A percentile compares a stretch with the other conserved stretches of the same genome.
Evolutionary conservation across 768 basidiomycete genomes (phyloP).

Genomic region (Termitomyces eurrhizus): DNA sequence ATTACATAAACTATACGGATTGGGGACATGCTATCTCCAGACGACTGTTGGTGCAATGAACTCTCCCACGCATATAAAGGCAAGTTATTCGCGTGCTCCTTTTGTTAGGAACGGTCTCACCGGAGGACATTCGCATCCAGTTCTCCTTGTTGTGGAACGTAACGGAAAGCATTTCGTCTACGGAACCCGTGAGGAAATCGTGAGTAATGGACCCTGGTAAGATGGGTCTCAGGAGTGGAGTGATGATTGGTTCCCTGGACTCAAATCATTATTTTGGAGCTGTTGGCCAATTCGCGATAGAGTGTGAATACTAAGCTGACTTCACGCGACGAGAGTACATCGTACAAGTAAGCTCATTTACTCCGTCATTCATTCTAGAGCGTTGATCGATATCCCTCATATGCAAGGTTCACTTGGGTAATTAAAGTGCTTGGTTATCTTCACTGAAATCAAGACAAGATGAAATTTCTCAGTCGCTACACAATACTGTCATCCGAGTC

Average conservation of each 20-base stretch:
- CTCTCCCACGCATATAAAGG: constrained; percentile 42
- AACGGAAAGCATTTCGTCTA: constrained; percentile 46
- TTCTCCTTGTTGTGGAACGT: constrained; percentile 43
- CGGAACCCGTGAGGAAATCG: constrained; percentile 50
- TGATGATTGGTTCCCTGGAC: constrained; percentile 40
- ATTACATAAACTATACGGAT: neutral
- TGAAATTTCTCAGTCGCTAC: neutral
- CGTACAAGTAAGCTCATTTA: constrained; percentile 29
- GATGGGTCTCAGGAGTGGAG: constrained; percentile 60
- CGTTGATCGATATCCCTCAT: neutral
- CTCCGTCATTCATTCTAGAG: neutral
- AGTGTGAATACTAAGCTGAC: constrained; percentile 28
- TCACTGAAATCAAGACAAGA: neutral
- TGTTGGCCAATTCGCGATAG: constrained; percentile 56
- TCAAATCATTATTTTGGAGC: constrained; percentile 46
- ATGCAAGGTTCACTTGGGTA: constrained; percentile 13
- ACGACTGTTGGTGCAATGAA: constrained; percentile 49
- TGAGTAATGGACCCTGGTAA: constrained; percentile 47
- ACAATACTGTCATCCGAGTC: neutral
- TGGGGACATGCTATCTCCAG: constrained; percentile 45
- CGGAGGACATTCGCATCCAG: constrained; percentile 43
- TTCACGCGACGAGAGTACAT: constrained; percentile 29
- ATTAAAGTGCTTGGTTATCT: neutral
- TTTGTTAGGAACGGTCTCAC: constrained; percentile 35
- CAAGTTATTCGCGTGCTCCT: constrained; percentile 47